Conservation (phyloP, 2,329 filamentous ascomycete genomes). For the Ceratocystis huliohia region DNA sequence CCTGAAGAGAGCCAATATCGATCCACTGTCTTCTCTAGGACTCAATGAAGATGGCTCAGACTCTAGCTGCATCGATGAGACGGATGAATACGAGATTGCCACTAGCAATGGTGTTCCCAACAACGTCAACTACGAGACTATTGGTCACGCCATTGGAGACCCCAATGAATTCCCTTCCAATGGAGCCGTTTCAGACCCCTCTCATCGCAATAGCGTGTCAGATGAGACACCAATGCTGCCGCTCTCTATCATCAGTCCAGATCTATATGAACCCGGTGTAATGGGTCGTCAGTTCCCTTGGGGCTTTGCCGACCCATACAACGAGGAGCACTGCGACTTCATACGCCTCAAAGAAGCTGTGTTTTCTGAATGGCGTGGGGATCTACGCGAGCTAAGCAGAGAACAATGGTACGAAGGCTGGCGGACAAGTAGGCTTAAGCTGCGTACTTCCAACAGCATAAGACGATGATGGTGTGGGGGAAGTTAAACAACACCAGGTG, state of each 20-base stretch:
- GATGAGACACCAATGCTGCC: conserved; percentile 61
- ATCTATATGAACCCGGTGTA: conserved; percentile 69
- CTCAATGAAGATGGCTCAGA: conserved; percentile 61
- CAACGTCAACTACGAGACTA: conserved; percentile 35
- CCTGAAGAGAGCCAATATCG: conserved; percentile 71
- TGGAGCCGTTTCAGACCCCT: conserved; percentile 28
- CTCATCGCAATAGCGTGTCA: conserved; percentile 35
- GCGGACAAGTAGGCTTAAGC: conserved; percentile 61
- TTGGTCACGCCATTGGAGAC: conserved; percentile 31
- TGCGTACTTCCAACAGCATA: conserved; percentile 34
- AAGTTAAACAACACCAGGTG: conserved; percentile 4
- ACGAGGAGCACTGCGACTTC: conserved; percentile 88
- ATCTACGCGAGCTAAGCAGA: conserved; percentile 78
- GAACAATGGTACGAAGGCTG: conserved; percentile 94
- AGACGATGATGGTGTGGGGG: conserved; percentile 25
- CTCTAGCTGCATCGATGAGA: conserved; percentile 42
- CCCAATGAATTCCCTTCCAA: conserved; percentile 27
- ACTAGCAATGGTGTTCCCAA: conserved; percentile 23
- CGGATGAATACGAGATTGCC: conserved; percentile 33
- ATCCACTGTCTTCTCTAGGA: conserved; percentile 76
- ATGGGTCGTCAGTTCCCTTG: conserved; percentile 86
- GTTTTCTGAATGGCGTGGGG: conserved; percentile 83
- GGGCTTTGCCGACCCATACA: conserved; percentile 92
- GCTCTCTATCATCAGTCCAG: conserved; percentile 85
- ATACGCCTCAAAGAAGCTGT: conserved; percentile 78